Percentiles rank a stretch among this genome's conserved stretches.
Evolutionary conservation across 352 stramenopile genomes (phyloP).

Genomic region (Pythium brassicae): DNA sequence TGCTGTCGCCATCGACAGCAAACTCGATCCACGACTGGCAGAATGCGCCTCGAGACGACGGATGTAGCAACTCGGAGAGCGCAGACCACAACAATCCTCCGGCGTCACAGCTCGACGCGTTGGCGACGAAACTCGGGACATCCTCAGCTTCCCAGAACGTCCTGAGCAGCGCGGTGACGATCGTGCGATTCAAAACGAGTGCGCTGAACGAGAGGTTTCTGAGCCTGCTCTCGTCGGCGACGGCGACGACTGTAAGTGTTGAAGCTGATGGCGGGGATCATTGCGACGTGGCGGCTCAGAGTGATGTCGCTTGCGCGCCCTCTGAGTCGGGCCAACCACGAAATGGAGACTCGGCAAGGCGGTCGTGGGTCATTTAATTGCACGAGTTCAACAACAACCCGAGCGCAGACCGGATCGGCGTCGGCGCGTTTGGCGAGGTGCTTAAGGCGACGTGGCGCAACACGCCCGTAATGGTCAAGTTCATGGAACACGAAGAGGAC

Average conservation of each 20-base stretch:
- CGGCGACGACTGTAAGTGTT: too few relatives aligned
- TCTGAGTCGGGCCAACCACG: too few relatives aligned
- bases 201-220: neutral
- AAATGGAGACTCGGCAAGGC: neutral
- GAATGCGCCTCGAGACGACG: neutral
- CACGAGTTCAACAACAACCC: neutral
- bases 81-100: too few relatives aligned
- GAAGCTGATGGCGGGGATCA: neutral
- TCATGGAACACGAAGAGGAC: neutral
- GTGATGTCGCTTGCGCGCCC: too few relatives aligned
- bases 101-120: too few relatives aligned
- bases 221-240: neutral
- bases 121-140: too few relatives aligned
- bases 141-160: too few relatives aligned
- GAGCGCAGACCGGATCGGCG: neutral
- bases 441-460: too few relatives aligned
- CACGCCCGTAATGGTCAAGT: constrained; percentile 5
- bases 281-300: neutral
- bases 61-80: too few relatives aligned
- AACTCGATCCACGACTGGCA: constrained; percentile 3
- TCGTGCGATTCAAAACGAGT: neutral
- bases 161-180: neutral
- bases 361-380: constrained; percentile 4
- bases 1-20: neutral
- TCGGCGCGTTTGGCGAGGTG: too few relatives aligned